Evolutionary conservation across 805 yeast species (phyloP), one percentile per base, ranked within the genome.

Genomic region (Ogataea degrootiae): DNA sequence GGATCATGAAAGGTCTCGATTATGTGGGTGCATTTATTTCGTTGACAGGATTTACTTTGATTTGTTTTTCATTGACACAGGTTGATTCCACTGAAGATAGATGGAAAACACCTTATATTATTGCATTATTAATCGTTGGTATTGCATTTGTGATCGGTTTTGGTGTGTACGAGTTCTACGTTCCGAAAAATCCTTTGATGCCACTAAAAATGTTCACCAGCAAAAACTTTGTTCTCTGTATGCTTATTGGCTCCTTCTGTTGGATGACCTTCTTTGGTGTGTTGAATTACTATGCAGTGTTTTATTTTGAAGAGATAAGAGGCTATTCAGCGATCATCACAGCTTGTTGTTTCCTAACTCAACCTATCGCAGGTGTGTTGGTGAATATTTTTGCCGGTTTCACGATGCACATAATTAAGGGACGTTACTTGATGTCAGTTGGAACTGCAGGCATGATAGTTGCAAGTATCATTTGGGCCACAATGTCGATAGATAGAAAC

Each of bases 331-430:
- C 74, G 0, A 67, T 76, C 31, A 62, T 69, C 34, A 69, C 76
- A 1, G 68, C 77, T 3, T 73, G 75, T 23, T 71, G 73, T 51
- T 59, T 74, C 39, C 54, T 73, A 19, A 71, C 80, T 3, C 71
- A 70, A 61, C 71, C 76, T 3, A 48, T 76, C 5, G 60, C 66
- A 5, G 80, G 80, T 12, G 54, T 63, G 5, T 40, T 63, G 11
- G 75, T 74, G n/a, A 73, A 72, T 50, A 53, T 73, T 5, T 63
- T 76, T 60, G 78, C 78, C 1, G 77, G 76, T 1, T 59, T 71
- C 11, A 67, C 74, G 5, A 61, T 76, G 65, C 80, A 76, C 46
- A 45, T 59, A 14, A 69, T 75, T 17, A 69, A 77, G 1, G 79
- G 78, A 3, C 56, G 59, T 16, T 44, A 69, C 19, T 52, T 75